Evolutionary conservation across 2,329 filamentous ascomycete genomes (phyloP), one percentile per base, ranked within the genome.

Genomic region (Aspergillus puulaauensis): DNA sequence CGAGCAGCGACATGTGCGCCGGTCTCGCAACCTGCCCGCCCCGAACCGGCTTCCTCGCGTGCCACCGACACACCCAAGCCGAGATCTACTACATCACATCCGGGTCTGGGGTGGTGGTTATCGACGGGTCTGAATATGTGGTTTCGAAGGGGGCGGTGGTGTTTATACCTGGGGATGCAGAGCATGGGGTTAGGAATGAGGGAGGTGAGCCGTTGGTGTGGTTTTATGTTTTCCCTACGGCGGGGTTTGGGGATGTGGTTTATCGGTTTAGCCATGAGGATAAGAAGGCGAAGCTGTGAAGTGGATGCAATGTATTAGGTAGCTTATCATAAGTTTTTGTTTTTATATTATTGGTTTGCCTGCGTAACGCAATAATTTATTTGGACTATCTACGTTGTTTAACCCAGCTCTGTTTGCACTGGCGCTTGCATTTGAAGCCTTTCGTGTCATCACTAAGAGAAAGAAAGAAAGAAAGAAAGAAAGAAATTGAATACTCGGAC

Each of bases 51-150:
- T 40, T 15, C 14, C 48, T 50, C 6, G 19, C 35, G 3, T 17
- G 35, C 4, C 77, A 80, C 60, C 68, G 73, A 0, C 78, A 80
- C 52, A 43, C 57, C 4, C 77, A 80, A 39, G 72, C 78, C 0
- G 78, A 80, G 61, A 68, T 80, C 1, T 80, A 80, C 52, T 67
- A 79, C 53, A 65, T 80, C 17, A 66, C 73, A 0, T 59, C 70
- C 0, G 77, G 77, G 0, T 64, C 57, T 0, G 77, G 74, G 0
- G 61, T 74, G 7, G 68, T 79, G 3, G 68, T 62, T 0, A 72
- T 80, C 15, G 73, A 79, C 46, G 75, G 73, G 3, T 50, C 61
- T 6, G 66, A 71, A 21, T 61, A 73, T 50, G 52, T 49, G 1
- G 73, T 80, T 0, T 45, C 52, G 12, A 66, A 65, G 24, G 77